Percentiles rank a stretch among this genome's conserved stretches.
These are phyloP conservation scores for Jamesozyma hellenica DNA, from an alignment of 805 yeast species.

Conservation along the genomic window DNA sequence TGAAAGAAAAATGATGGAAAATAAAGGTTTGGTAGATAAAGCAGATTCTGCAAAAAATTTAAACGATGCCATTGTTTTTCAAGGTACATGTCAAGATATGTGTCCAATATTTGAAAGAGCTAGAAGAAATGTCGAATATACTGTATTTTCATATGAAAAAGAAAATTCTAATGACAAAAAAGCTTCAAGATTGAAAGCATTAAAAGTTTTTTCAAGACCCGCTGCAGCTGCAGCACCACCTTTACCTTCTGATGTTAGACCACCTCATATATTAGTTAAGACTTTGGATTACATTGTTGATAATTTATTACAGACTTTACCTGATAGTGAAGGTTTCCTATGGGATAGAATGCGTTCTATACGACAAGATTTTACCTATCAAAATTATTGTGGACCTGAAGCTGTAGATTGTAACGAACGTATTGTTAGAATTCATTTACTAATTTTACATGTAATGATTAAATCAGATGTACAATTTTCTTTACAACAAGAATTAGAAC, in stretches of 20 bases:
- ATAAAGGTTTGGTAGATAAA: slow-evolving; percentile 72
- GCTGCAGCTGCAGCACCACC: slow-evolving; percentile 99
- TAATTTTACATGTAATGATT: slow-evolving; percentile 80
- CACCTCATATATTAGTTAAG: slow-evolving; percentile 61
- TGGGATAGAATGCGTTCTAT: slow-evolving; percentile 98
- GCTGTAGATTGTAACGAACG: slow-evolving; percentile 87
- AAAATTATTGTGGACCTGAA: slow-evolving; percentile 86
- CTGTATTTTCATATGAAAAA: slow-evolving; percentile 68
- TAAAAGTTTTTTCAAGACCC: slow-evolving; percentile 91
- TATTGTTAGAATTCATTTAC: slow-evolving; percentile 79
- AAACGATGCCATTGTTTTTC: slow-evolving; percentile 79
- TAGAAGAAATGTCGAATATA: slow-evolving; percentile 76
- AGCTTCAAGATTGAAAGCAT: slow-evolving; percentile 52
- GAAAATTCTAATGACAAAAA: slow-evolving; percentile 44
- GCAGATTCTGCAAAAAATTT: slow-evolving; percentile 74
- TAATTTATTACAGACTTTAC: slow-evolving; percentile 52
- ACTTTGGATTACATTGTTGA: slow-evolving; percentile 67
- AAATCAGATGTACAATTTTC: slow-evolving; percentile 63
- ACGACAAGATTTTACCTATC: slow-evolving; percentile 93
- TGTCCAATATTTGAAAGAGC: slow-evolving; percentile 91
- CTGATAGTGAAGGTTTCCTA: slow-evolving; percentile 78
- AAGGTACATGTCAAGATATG: slow-evolving; percentile 88
- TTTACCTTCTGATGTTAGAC: slow-evolving; percentile 92
- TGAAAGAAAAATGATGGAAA: slow-evolving; percentile 74
- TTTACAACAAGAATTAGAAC: slow-evolving; percentile 92